These are phyloP conservation scores for Przewalskia tangutica DNA, from an alignment of 257 asterid species.

Conservation along the genomic window DNA sequence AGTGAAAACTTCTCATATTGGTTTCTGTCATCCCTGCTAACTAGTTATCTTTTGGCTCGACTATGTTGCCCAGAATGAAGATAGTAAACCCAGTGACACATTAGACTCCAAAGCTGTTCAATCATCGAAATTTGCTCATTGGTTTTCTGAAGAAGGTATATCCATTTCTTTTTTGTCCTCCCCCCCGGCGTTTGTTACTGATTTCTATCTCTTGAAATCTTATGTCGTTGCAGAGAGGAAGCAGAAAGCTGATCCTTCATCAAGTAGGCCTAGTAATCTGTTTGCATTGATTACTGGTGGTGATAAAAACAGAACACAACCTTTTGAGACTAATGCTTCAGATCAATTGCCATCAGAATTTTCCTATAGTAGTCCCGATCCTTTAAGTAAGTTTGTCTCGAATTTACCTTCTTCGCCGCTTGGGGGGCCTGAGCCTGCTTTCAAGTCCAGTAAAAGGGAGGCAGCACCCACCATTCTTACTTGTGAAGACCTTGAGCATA, in stretches of 20 bases:
- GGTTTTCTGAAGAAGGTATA: conserved; percentile 87
- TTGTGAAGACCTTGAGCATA: conserved; percentile 91
- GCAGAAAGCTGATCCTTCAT: conserved; percentile 27
- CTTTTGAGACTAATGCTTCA: conserved; percentile 20
- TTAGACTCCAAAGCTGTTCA: conserved; percentile 35
- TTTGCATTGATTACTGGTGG: conserved; percentile 62
- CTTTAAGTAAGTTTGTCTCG: conserved; percentile 16
- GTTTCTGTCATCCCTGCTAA: conserved; percentile 13
- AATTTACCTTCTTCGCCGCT: conserved; percentile 27
- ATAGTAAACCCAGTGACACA: conserved; percentile 33
- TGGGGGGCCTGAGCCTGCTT: conserved; percentile 35
- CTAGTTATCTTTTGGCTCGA: not conserved
- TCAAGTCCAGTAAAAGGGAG: conserved; percentile 27
- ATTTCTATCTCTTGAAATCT: not conserved
- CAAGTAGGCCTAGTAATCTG: conserved; percentile 44
- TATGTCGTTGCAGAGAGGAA: conserved; percentile 39
- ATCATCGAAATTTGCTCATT: conserved; percentile 71
- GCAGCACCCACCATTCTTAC: conserved; percentile 47
- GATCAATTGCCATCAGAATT: conserved; percentile 18
- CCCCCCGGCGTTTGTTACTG: no score
- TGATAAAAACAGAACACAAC: conserved; percentile 46
- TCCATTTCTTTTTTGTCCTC: not conserved
- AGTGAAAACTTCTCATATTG: not conserved
- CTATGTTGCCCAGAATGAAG: conserved; percentile 32
- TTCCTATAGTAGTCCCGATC: conserved; percentile 21